Conservation (phyloP, 495 filamentous ascomycete genomes). For the Aspergillus wentii region DNA sequence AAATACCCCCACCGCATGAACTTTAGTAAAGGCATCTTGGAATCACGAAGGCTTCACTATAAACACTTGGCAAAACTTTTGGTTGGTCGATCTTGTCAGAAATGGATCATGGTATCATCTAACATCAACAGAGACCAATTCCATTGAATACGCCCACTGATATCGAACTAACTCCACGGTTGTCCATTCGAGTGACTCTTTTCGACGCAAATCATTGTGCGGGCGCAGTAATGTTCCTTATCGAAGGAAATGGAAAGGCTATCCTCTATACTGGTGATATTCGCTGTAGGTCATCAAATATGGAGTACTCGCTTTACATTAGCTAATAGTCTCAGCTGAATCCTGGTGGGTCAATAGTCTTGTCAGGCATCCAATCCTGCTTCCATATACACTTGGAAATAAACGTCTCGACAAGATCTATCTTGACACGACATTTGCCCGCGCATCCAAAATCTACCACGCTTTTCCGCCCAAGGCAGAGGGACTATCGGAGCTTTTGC, state of each 20-base stretch:
- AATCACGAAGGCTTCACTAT: slow-evolving; percentile 63
- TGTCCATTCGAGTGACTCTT: slow-evolving; percentile 71
- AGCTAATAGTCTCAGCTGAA: slow-evolving; percentile 43
- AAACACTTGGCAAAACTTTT: slow-evolving; percentile 69
- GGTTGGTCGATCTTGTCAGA: slow-evolving; percentile 28
- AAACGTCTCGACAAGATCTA: slow-evolving; percentile 75
- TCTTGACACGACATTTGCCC: slow-evolving; percentile 78
- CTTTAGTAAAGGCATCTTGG: slow-evolving; percentile 70
- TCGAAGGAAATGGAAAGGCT: slow-evolving; percentile 71
- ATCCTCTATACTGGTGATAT: slow-evolving; percentile 93
- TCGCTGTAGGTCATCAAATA: slow-evolving; percentile 48
- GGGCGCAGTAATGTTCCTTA: slow-evolving; percentile 91
- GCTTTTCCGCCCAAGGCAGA: slow-evolving; percentile 59
- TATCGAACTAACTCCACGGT: slow-evolving; percentile 67
- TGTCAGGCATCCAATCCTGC: slow-evolving; percentile 62
- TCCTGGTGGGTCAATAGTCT: slow-evolving; percentile 65
- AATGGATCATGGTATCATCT: not conserved
- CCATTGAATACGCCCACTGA: slow-evolving; percentile 77
- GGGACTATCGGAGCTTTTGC: slow-evolving; percentile 68
- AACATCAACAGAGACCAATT: slow-evolving; percentile 58
- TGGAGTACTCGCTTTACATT: not conserved
- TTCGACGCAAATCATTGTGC: slow-evolving; percentile 91
- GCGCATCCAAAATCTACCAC: slow-evolving; percentile 35
- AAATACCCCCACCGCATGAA: slow-evolving; percentile 75
- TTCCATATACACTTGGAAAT: slow-evolving; percentile 66